Evolutionary conservation across 2,329 filamentous ascomycete genomes (phyloP).

Genomic region (Acarospora socialis): DNA sequence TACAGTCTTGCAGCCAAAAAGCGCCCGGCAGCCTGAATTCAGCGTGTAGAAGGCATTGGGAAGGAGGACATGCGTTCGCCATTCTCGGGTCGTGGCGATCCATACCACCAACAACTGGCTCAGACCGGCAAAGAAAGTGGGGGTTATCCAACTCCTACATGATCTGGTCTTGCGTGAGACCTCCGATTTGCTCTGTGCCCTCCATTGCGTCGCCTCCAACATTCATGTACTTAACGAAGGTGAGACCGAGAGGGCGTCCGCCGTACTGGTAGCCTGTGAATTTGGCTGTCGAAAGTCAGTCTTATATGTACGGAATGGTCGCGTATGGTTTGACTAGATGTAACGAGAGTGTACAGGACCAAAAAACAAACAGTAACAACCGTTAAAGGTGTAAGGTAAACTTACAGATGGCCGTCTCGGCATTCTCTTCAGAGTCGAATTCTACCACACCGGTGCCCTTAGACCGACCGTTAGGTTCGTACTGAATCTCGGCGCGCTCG

Average conservation of each 20-base stretch:
- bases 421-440: conserved; percentile 69
- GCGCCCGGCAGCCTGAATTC: no score
- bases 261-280: conserved; percentile 98
- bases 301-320: conserved; percentile 1
- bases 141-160: no score
- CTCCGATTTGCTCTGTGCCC: conserved; percentile 51
- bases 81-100: no score
- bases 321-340: conserved; percentile 6
- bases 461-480: conserved; percentile 90
- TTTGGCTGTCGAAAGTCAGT: conserved; percentile 46
- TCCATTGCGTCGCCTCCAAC: conserved; percentile 63
- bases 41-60: no score
- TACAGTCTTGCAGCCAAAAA: no score
- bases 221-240: conserved; percentile 85
- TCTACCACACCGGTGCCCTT: conserved; percentile 93
- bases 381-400: no score
- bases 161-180: conserved; percentile 93
- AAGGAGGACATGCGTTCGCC: no score
- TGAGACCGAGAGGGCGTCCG: conserved; percentile 80
- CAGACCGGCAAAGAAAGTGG: conserved; percentile 8
- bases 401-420: conserved; percentile 73
- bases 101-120: no score
- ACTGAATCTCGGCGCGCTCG: conserved; percentile 97
- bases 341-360: conserved; percentile 1
- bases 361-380: no score